These are phyloP conservation scores for Populus ilicifolia DNA, from an alignment of 345 rosid genomes.

Conservation along the genomic window DNA sequence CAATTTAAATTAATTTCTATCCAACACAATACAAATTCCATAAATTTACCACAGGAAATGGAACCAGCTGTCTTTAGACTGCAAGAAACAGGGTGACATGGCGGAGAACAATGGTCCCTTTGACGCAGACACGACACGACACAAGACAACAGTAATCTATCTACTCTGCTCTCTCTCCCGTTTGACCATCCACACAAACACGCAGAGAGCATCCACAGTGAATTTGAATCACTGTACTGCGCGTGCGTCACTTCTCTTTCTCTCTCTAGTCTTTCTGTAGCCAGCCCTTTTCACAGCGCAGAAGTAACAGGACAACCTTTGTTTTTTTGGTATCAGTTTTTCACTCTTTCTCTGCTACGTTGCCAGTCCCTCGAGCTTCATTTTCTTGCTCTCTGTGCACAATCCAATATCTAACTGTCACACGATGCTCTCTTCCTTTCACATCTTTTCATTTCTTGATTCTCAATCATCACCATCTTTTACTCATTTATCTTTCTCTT, in stretches of 20 bases:
- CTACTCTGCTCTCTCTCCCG: neutral
- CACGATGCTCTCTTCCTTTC: constrained; percentile 2
- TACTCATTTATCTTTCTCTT: neutral
- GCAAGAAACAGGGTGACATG: neutral
- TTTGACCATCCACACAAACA: neutral
- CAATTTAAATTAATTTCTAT: too few species aligned
- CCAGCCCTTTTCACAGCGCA: constrained; percentile 18
- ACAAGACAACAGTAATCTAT: neutral
- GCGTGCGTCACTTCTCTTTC: constrained; percentile 6
- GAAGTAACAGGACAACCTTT: neutral
- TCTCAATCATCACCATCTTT: constrained; percentile 7
- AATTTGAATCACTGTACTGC: neutral
- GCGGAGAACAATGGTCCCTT: neutral
- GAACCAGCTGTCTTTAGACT: neutral
- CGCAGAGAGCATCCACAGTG: too few species aligned
- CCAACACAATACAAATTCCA: neutral
- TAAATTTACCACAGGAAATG: neutral
- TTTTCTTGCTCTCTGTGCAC: constrained; percentile 20
- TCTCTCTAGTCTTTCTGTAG: constrained; percentile 12
- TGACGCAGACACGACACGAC: neutral
- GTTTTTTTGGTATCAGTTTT: neutral
- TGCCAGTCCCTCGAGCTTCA: constrained; percentile 19
- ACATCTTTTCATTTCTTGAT: constrained; percentile 10
- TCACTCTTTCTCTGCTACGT: neutral
- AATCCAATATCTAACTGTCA: constrained; percentile 11